Evolutionary conservation across 2,329 filamentous ascomycete genomes (phyloP), one percentile per base, ranked within the genome.

Genomic region (Lasiodiplodia sp.): DNA sequence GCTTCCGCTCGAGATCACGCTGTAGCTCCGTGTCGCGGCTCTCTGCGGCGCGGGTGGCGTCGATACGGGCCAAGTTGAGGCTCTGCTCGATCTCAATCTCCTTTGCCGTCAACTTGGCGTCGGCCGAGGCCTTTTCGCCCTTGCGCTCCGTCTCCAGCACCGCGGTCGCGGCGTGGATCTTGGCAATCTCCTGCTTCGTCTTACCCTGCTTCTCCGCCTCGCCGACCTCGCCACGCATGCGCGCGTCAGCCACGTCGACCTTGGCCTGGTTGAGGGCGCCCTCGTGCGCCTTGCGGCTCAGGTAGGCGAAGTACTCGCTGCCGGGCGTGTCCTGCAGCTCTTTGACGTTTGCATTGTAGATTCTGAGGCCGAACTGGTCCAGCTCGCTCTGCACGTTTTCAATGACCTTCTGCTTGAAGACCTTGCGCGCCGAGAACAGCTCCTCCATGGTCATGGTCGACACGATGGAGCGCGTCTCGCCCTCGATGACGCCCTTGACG

Each of bases 371-470:
- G 74, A 96, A 95, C 73, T 94, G 90, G 71, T 91, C 86, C 2
- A 97, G 86, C 78, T 96, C 93, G 69, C 87, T 87, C 77, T 94
- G 91, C 68, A 95, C 92, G 77, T 92, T 80, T 65, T 81, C 76
- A 66, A 83, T 82, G 72, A 87, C 85, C 72, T 91, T 89, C 72
- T 86, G 87, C 83, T 95, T 93, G 84, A 94, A 94, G 53, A 91
- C 83, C 72, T 92, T 89, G 40, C 92, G 85, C 79, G 92, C 90
- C 70, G 89, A 91, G 79, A 94, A 94, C 69, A 96, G 92, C 79
- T 96, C 92, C 77, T 95, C 92, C 91, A 96, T 95, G n/a, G 92
- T 94, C 92, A 96, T 95, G 73, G 88, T 90, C 0, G 90, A 92
- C 52, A 96, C 92, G 66, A 96, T 88, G 6, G 93, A 91, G 69